Evolutionary conservation across 805 yeast species (phyloP), one percentile per base, ranked within the genome.

Genomic region (Kodamaea hsintzibuensis): DNA sequence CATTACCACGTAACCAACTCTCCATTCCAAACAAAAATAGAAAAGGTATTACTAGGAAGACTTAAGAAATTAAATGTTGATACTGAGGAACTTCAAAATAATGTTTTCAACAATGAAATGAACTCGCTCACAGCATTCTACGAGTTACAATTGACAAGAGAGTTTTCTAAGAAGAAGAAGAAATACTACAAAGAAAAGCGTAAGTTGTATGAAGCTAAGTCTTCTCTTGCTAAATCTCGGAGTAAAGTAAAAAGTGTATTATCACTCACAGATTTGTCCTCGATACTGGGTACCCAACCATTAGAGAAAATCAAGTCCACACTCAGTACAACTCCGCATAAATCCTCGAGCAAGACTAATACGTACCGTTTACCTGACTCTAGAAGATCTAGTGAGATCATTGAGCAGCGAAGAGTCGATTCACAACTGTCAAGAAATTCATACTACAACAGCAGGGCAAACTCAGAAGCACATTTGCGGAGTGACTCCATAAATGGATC

Each of bases 51-150:
- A 19, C 65, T 90, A 47, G 85, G 86, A 55, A 79, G 80, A 48
- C 62, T 91, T 48, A 78, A 79, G 44, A 78, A 82, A 54, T 67
- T 83, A 22, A 87, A 89, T n/a, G 72, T 90, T 38, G 89, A 88
- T 63, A 76, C 80, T 2, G 86, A 83, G 12, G 68, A 77, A 1
- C 70, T 91, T 33, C 83, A 82, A 59, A 73, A 79, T 7, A 81
- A 88, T 27, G 84, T 91, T 2, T 62, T 71, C 27, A 76, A 79
- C 53, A 78, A 80, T 47, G 83, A 85, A 53, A 82, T 89, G 69
- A 95, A 89, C 67, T 75, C 90, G 0, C 71, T 88, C 13, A 82
- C 88, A 12, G 96, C 93, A 0, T 77, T 86, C 54, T 91, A 92
- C 86, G 85, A 85, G 46, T 72, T 90, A 16, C 68, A 84, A 14